Evolutionary conservation across 2,329 filamentous ascomycete species (phyloP).

Genomic region (Scleromitrula shiraiana): DNA sequence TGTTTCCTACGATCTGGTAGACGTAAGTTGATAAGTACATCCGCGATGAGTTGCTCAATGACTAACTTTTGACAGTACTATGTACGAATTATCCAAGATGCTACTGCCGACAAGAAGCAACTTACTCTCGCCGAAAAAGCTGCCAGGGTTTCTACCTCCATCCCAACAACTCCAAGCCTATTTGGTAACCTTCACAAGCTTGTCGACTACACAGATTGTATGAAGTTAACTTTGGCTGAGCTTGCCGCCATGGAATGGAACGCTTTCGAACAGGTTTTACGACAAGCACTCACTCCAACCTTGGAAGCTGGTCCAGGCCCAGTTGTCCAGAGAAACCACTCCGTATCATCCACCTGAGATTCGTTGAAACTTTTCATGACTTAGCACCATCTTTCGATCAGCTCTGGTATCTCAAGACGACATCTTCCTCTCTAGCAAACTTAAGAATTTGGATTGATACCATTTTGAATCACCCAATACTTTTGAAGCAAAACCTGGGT

Average conservation of each 20-base stretch:
- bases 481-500: not conserved
- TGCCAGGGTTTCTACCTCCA: conserved; percentile 12
- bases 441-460: not conserved
- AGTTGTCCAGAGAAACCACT: too few relatives aligned
- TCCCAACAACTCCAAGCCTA: conserved; percentile 12
- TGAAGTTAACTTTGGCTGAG: conserved; percentile 38
- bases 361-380: not conserved
- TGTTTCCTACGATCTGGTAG: conserved; percentile 43
- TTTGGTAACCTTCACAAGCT: conserved; percentile 42
- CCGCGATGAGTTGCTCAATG: not conserved
- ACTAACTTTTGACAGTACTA: conserved; percentile 41
- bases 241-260: conserved; percentile 40
- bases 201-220: conserved; percentile 32
- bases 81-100: conserved; percentile 45
- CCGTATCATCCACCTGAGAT: not conserved
- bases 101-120: conserved; percentile 37
- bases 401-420: not conserved
- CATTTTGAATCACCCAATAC: not conserved
- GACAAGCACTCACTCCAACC: conserved; percentile 20
- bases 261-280: conserved; percentile 42
- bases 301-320: conserved; percentile 5
- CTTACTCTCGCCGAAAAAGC: conserved; percentile 37
- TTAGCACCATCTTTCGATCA: not conserved
- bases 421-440: not conserved
- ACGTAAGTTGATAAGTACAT: conserved; percentile 36